Base-by-base conservation (phyloP, 352 stramenopile species). In the Pythium folliculosum region DNA sequence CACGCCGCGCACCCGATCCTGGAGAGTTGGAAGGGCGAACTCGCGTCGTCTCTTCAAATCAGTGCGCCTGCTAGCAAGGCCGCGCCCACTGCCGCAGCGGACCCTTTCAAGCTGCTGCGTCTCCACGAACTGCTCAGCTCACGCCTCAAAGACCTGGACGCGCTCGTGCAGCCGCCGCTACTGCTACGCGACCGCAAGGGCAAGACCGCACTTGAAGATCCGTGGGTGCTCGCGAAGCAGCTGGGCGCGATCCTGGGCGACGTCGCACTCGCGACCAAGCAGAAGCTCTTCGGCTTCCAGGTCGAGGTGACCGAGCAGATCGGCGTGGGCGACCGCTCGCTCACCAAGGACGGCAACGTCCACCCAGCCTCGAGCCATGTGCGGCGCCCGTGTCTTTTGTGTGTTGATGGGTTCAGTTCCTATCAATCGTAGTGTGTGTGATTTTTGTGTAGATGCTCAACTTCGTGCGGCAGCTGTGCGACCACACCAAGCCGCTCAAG, bases 311-410 rank as follows among this genome's bases (percentile, higher is more conserved):
- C 77, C 4, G 82, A 90, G 17, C 57, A 78, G 32, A 71, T 82
- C 21, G 52, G 45, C 10, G 71, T 73, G 47, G 70, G 54, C 27
- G 82, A 92, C 53, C 79, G 79, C 9, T 76, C 73, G 22, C 49
- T 89, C n/a, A 71, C 82, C 12, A 88, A 80, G 67, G 82, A 94
- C 37, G 86, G 82, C 10, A 95, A 95, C 35, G 81, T 95, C 17
- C 86, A 95, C 44, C 76, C 86, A 0, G 80, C 86, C 21, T 90
- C 86, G 13, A 92, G 84, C 59, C 81, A 88, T 59, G 82, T 92
- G 77, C 65, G 76, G 32, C 9, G 17, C n/a, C n/a, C n/a, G n/a
- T n/a, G n/a, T n/a, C n/a, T n/a, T n/a, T n/a, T n/a, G n/a, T n/a
- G n/a, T n/a, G n/a, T n/a, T n/a, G n/a, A n/a, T n/a, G n/a, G n/a